phyloP scores from a whole-genome alignment of 2,329 filamentous ascomycete genomes.

The Aureobasidium namibiae region DNA sequence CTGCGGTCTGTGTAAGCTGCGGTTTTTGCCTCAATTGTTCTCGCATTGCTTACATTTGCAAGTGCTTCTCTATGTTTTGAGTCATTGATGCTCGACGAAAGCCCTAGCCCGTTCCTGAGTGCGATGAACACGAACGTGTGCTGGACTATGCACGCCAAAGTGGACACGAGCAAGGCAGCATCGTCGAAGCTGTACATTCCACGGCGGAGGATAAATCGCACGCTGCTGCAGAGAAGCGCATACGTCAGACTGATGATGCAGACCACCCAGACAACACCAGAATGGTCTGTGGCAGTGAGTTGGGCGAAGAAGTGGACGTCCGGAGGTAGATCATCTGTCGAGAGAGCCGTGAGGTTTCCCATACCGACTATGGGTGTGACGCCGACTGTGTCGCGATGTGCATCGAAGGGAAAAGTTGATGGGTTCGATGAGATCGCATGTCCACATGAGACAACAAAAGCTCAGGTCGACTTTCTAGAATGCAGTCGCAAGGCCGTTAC shows the following conservation, averaged over 20 bases:
- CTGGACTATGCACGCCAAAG: constrained; percentile 1
- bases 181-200: constrained; percentile 8
- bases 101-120: background rate
- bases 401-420: background rate
- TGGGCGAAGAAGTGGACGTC: constrained; percentile 1
- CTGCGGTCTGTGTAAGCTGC: background rate
- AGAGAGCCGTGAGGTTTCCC: background rate
- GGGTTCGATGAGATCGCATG: background rate
- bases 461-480: background rate
- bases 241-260: constrained; percentile 5
- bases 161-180: background rate
- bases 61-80: background rate
- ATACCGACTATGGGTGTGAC: background rate
- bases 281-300: background rate
- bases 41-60: background rate
- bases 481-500: background rate
- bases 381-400: background rate
- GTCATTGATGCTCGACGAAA: background rate
- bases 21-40: background rate
- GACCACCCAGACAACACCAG: background rate
- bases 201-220: background rate
- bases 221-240: background rate
- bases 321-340: background rate
- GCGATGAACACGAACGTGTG: background rate
- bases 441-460: background rate